Conservation (phyloP, 2,329 filamentous ascomycete species). For the Colletotrichum sp. region DNA sequence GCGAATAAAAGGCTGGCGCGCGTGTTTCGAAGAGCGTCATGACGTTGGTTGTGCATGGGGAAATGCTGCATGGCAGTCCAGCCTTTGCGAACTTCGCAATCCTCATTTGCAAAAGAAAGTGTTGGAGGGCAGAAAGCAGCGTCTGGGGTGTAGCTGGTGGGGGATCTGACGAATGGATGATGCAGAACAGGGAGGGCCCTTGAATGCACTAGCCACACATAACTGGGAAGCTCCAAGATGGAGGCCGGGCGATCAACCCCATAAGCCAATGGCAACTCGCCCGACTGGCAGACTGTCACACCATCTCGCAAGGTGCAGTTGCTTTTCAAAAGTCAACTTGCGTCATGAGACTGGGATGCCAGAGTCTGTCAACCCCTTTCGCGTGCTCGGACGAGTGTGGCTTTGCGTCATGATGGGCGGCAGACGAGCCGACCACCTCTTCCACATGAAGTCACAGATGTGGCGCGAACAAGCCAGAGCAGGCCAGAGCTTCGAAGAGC, state of each 20-base stretch:
- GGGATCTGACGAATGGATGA: slow-evolving; percentile 22
- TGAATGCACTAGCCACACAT: slow-evolving; percentile 18
- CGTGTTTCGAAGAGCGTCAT: slow-evolving; percentile 19
- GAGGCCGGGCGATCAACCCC: slow-evolving; percentile 33
- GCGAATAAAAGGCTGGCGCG: slow-evolving; percentile 2
- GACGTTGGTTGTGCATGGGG: slow-evolving; percentile 13
- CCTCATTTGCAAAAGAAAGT: slow-evolving; percentile 17
- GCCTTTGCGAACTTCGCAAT: slow-evolving; percentile 9
- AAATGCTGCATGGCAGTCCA: not conserved
- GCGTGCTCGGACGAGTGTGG: slow-evolving; percentile 22
- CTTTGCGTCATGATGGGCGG: slow-evolving; percentile 25
- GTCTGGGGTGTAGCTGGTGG: slow-evolving; percentile 5
- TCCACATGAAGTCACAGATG: slow-evolving; percentile 21
- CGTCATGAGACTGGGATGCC: slow-evolving; percentile 21
- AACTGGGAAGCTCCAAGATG: slow-evolving; percentile 15
- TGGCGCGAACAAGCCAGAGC: slow-evolving; percentile 20
- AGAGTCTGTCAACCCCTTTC: slow-evolving; percentile 2
- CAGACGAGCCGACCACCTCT: not conserved
- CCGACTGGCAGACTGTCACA: slow-evolving; percentile 14
- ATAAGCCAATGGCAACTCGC: slow-evolving; percentile 25
- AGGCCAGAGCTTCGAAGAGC: slow-evolving; percentile 15
- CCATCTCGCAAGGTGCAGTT: slow-evolving; percentile 17
- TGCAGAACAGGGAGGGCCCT: slow-evolving; percentile 18
- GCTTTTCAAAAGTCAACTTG: slow-evolving; percentile 14
- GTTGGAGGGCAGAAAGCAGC: not conserved